Conservation (phyloP, 73 alveolate genomes). For the Urostyla sp. region DNA sequence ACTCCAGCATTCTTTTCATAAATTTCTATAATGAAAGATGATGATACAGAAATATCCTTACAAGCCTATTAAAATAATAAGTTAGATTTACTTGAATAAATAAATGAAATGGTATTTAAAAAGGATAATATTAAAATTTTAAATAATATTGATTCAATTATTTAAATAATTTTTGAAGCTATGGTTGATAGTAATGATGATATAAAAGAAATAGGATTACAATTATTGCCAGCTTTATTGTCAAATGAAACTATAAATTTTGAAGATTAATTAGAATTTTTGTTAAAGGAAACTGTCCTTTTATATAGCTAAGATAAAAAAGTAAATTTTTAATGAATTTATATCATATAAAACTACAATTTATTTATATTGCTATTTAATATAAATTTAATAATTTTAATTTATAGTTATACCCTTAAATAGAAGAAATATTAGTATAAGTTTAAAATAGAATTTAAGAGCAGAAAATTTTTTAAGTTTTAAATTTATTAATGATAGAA, state of each 20-base stretch:
- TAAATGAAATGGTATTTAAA: conserved; percentile 5
- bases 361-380: no score
- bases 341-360: no score
- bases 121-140: conserved; percentile 1
- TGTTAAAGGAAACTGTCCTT: conserved; percentile 14
- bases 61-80: not conserved
- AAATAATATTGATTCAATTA: no score
- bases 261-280: not conserved
- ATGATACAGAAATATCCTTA: not conserved
- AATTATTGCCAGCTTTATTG: no score
- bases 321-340: not conserved
- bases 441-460: not conserved
- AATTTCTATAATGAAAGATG: not conserved
- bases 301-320: conserved; percentile 1
- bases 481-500: conserved; percentile 10
- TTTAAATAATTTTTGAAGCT: not conserved
- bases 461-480: not conserved
- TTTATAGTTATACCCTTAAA: not conserved
- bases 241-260: no score
- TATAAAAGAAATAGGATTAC: no score
- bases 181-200: no score
- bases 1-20: not conserved
- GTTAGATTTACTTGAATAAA: not conserved
- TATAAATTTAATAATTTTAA: no score
- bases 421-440: not conserved